phyloP scores from a whole-genome alignment of 768 basidiomycete species.

The Pisolithus tinctorius region DNA sequence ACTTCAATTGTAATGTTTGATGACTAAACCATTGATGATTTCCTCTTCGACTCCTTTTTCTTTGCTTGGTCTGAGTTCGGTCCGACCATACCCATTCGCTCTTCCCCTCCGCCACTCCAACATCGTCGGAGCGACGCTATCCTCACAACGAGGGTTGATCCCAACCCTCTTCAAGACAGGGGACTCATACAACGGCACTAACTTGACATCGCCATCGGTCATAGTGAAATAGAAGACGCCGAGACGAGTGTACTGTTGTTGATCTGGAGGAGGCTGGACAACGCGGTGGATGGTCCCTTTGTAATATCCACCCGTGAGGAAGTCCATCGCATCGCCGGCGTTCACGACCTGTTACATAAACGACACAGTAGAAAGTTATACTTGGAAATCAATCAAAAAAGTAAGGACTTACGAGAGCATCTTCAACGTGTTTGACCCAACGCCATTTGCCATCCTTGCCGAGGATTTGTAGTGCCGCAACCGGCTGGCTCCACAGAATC shows the following conservation, averaged over 20 bases:
- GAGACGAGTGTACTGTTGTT: conserved; percentile 41
- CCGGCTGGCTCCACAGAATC: conserved; percentile 56
- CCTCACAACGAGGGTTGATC: conserved; percentile 30
- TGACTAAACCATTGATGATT: conserved; percentile 45
- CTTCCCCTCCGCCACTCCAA: conserved; percentile 46
- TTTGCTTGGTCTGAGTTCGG: conserved; percentile 32
- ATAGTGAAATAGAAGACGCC: conserved; percentile 54
- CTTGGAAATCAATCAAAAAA: too few relatives aligned
- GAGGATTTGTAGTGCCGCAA: conserved; percentile 52
- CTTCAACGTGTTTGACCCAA: conserved; percentile 53
- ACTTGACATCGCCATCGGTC: conserved; percentile 42
- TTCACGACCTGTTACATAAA: conserved; percentile 44
- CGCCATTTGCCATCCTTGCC: conserved; percentile 46
- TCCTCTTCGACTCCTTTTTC: conserved; percentile 48
- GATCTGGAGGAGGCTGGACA: conserved; percentile 51
- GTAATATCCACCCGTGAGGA: conserved; percentile 56
- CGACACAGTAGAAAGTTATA: background rate
- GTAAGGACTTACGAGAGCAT: conserved; percentile 39
- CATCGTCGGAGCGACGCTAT: conserved; percentile 42
- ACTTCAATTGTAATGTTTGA: conserved; percentile 48
- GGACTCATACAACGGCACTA: conserved; percentile 41
- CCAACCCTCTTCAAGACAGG: conserved; percentile 43
- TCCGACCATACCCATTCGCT: conserved; percentile 46
- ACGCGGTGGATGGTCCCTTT: conserved; percentile 57
- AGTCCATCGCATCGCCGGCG: conserved; percentile 52